A percentile compares a stretch with the other conserved stretches of the same genome.
Evolutionary conservation across 441 rosid genomes (phyloP).

Genomic region (Aquilaria agallochum): DNA sequence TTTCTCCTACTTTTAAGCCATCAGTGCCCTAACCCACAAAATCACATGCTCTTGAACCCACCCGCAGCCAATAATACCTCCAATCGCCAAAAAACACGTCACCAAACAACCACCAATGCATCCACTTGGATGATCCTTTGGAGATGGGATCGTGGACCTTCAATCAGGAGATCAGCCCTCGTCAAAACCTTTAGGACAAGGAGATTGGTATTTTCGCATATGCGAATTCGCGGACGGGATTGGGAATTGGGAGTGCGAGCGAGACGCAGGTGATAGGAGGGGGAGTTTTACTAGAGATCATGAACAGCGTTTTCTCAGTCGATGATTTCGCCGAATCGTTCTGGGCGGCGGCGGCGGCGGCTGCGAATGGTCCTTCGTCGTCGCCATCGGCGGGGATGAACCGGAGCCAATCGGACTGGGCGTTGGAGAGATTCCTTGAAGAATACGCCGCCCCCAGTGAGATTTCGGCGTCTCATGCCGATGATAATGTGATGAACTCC

Average conservation of each 20-base stretch:
- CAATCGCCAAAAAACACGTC: conserved; percentile 5
- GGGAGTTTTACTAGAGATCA: conserved; percentile 14
- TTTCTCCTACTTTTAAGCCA: neutral
- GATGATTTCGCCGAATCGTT: conserved; percentile 78
- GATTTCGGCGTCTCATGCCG: conserved; percentile 31
- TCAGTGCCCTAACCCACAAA: neutral
- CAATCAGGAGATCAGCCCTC: neutral
- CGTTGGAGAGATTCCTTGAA: conserved; percentile 54
- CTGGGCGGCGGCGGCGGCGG: conserved; percentile 34
- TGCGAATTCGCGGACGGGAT: neutral
- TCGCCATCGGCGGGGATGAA: conserved; percentile 20
- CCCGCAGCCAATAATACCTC: neutral
- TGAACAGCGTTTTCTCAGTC: conserved; percentile 49
- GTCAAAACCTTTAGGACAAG: neutral
- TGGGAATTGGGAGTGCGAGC: neutral
- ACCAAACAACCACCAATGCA: neutral
- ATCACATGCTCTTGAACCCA: neutral
- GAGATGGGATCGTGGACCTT: neutral
- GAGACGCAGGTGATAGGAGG: conserved; percentile 4
- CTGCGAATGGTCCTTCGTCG: conserved; percentile 1
- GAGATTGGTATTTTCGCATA: neutral
- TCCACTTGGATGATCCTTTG: neutral
- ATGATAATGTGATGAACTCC: conserved; percentile 28
- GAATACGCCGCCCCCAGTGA: conserved; percentile 36
- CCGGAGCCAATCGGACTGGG: conserved; percentile 66